Percentiles rank a stretch among this genome's conserved stretches.
Evolutionary conservation across 2,329 filamentous ascomycete genomes (phyloP).

Genomic region (Didymella sp.): DNA sequence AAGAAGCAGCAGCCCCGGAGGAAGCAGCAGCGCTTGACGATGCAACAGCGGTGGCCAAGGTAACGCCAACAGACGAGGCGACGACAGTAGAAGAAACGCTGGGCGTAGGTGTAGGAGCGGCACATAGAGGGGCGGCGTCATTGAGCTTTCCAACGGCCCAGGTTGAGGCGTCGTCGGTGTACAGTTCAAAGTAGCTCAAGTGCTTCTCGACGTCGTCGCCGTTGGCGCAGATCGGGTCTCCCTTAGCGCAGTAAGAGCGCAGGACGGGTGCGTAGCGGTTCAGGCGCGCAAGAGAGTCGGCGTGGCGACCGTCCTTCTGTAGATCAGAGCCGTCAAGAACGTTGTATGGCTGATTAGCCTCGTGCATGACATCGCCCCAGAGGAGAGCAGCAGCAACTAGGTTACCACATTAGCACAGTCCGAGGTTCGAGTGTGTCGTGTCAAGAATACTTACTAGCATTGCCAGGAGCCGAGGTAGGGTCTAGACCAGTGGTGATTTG

Average conservation of each 20-base stretch:
- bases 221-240: constrained; percentile 69
- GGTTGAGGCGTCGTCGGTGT: constrained; percentile 31
- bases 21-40: constrained; percentile 8
- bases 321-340: constrained; percentile 28
- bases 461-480: constrained; percentile 29
- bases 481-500: constrained; percentile 29
- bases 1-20: constrained; percentile 7
- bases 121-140: constrained; percentile 30
- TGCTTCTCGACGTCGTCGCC: constrained; percentile 65
- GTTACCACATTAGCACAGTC: constrained; percentile 28
- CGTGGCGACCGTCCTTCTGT: constrained; percentile 24
- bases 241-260: constrained; percentile 67
- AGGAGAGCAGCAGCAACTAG: constrained; percentile 36
- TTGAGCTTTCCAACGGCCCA: constrained; percentile 36
- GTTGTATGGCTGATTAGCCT: constrained; percentile 34
- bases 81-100: constrained; percentile 28
- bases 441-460: constrained; percentile 33
- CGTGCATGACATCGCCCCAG: constrained; percentile 34
- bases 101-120: constrained; percentile 28
- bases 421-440: constrained; percentile 23
- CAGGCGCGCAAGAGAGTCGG: constrained; percentile 25
- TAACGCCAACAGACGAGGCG: constrained; percentile 25
- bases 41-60: constrained; percentile 20
- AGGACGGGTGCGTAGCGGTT: constrained; percentile 56
- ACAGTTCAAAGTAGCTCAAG: constrained; percentile 60